Base-by-base conservation (phyloP, 495 filamentous ascomycete species). In the Filosporella fistucella region DNA sequence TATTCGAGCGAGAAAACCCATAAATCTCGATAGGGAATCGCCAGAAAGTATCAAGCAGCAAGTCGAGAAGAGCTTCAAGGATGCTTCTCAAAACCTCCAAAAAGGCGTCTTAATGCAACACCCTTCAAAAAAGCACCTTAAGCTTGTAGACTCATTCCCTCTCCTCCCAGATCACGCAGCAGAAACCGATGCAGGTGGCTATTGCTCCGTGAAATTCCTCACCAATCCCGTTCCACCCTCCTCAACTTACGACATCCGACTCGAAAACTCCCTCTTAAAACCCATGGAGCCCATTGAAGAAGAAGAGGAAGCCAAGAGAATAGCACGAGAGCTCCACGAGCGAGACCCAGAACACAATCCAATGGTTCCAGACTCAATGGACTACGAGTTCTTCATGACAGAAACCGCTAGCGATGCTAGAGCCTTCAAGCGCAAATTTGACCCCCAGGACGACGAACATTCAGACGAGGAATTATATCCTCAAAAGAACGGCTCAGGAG, bases 101-200 rank as follows among this genome's bases (percentile, higher is more conserved):
- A 86, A 91, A 20, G 89, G 82, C 78, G 81, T 72, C 25, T 68
- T 77, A 29, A 83, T 94, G 7, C 78, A 80, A 48, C 91, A 98
- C 58, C 94, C 93, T 0, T 79, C 80, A 17, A 91, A 91, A 59
- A 77, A 80, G n/a, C 79, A 82, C 54, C 58, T 94, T 37, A 83
- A 85, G 57, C 70, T 90, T 6, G 75, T 95, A 24, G 89, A 89
- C 37, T 80, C 80, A 49, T 91, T 81, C 58, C 87, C 93, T 1
- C 58, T 98, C 12, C 66, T 96, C 2, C 93, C 93, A 1, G 93
- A 97, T 55, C 76, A 91, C n/a, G 80, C 87, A 14, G 86, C 87
- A 8, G 83, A 91, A 59, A 85, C 90, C n/a, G 88, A 96, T 61
- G 82, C 81, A 21, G 88, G 88, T 45, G 82, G 83, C 13, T 96